Percentiles rank a stretch among this genome's conserved stretches.
Conservation (phyloP, 2,329 filamentous ascomycete genomes). For the Periconia sp. region DNA sequence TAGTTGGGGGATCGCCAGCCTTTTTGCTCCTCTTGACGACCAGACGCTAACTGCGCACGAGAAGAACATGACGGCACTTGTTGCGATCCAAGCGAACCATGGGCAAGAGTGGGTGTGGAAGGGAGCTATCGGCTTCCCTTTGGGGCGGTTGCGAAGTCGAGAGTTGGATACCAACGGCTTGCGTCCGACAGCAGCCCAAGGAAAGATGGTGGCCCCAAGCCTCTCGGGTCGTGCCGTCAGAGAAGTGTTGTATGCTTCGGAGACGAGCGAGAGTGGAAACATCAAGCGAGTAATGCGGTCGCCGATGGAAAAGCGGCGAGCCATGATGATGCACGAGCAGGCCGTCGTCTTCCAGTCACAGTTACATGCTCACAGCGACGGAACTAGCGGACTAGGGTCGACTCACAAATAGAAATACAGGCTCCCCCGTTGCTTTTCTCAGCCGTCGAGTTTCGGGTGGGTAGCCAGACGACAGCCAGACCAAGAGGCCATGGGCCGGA, state of each 20-base stretch:
- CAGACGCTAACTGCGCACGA: no score
- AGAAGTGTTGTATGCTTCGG: no score
- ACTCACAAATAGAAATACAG: constrained; percentile 2
- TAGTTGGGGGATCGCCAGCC: constrained; percentile 25
- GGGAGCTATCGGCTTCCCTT: no score
- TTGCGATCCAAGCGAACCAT: no score
- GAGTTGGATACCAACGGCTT: no score
- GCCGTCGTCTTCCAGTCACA: constrained; percentile 4
- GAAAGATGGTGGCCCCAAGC: no score
- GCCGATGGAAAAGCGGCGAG: constrained; percentile 14
- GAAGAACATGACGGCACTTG: constrained; percentile 2
- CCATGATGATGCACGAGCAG: not conserved
- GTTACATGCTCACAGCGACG: constrained; percentile 13
- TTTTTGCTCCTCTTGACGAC: constrained; percentile 24
- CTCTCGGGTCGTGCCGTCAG: no score
- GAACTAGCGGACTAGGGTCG: no score
- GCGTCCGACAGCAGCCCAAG: no score
- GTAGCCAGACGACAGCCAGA: not conserved
- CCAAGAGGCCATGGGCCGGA: constrained; percentile 5
- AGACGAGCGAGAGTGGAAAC: not conserved
- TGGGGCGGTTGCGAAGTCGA: no score
- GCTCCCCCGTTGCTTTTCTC: not conserved
- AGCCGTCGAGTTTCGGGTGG: not conserved
- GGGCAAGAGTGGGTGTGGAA: no score
- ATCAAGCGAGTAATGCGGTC: no score